Percentiles rank a stretch among this genome's conserved stretches.
These are phyloP conservation scores for Neocallimastix lanati DNA, from an alignment of 192 early-diverging fungal species.

Conservation along the genomic window DNA sequence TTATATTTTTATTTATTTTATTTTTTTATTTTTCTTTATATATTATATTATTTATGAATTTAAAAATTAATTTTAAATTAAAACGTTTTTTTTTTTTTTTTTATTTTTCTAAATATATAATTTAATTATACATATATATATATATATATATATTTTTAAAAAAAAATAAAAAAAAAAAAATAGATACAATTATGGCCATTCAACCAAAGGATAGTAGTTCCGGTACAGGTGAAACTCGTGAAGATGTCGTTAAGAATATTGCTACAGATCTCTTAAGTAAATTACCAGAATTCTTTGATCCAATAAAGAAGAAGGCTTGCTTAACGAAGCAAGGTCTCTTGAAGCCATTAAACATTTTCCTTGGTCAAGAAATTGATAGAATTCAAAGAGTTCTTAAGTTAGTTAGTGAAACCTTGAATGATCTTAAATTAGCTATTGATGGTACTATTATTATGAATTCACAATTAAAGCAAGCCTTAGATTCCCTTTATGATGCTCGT, in stretches of 20 bases:
- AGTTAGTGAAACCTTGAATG: constrained; percentile 28
- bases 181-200: constrained; percentile 45
- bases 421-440: constrained; percentile 45
- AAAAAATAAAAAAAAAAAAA: too few relatives aligned
- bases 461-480: constrained; percentile 36
- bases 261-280: constrained; percentile 36
- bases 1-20: constrained; percentile 1
- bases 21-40: background rate
- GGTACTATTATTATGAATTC: constrained; percentile 41
- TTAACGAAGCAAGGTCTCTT: constrained; percentile 27
- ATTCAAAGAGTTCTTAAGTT: constrained; percentile 37
- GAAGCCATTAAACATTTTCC: constrained; percentile 45
- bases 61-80: too few relatives aligned
- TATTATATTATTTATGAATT: too few relatives aligned
- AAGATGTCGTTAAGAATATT: constrained; percentile 40
- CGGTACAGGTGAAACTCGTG: constrained; percentile 38
- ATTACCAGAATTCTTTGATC: constrained; percentile 41
- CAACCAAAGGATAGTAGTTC: constrained; percentile 41
- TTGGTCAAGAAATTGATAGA: constrained; percentile 42
- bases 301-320: constrained; percentile 23
- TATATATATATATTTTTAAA: too few relatives aligned
- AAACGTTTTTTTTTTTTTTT: too few relatives aligned
- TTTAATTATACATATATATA: too few relatives aligned
- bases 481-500: constrained; percentile 39
- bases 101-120: too few relatives aligned